Conservation (phyloP, 495 filamentous ascomycete genomes). For the Aspergillus sclerotiicarbonarius region DNA sequence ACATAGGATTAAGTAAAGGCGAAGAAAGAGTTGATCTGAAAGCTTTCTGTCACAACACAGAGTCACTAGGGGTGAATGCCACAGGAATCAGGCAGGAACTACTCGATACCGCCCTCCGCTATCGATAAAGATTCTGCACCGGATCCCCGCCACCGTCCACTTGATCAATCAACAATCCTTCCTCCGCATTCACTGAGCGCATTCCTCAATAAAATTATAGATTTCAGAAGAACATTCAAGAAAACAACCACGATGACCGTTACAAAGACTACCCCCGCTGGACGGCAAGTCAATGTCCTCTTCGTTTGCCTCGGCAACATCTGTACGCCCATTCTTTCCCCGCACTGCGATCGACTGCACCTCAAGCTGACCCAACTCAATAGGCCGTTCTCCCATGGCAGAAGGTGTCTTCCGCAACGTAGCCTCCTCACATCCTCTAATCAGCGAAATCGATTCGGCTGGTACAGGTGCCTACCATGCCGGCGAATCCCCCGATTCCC, state of each 20-base stretch:
- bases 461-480: conserved; percentile 85
- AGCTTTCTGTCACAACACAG: background rate
- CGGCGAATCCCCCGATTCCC: conserved; percentile 69
- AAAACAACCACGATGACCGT: conserved; percentile 17
- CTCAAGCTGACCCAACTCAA: conserved; percentile 11
- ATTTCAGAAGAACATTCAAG: background rate
- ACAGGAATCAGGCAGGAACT: background rate
- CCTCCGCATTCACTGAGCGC: background rate
- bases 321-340: conserved; percentile 51
- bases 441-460: conserved; percentile 78
- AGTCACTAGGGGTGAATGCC: background rate
- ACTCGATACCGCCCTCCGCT: background rate
- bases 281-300: conserved; percentile 65
- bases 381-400: conserved; percentile 82
- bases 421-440: conserved; percentile 54
- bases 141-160: background rate
- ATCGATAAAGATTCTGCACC: background rate
- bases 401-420: conserved; percentile 85
- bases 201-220: background rate
- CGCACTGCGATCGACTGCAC: background rate
- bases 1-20: background rate
- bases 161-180: background rate
- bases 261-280: conserved; percentile 16
- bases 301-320: conserved; percentile 98
- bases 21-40: background rate